Conservation (phyloP, 371 early-diverging fungal genomes). For the Mortierella sp. region DNA sequence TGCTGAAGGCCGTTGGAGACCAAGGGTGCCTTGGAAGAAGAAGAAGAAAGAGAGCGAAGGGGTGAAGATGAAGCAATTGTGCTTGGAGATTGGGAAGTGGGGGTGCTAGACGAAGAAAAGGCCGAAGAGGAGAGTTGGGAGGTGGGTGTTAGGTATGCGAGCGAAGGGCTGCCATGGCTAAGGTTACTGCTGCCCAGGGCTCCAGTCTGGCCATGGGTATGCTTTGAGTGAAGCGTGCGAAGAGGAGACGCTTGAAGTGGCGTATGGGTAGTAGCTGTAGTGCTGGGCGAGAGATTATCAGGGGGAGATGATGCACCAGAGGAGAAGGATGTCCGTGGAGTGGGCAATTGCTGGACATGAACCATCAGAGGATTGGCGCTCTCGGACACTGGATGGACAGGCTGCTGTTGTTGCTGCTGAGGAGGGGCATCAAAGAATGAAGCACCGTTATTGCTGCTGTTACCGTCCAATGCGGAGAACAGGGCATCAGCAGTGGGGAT, state of each 20-base stretch:
- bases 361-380: slow-evolving; percentile 36
- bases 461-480: slow-evolving; percentile 21
- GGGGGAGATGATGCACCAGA: slow-evolving; percentile 48
- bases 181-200: too few species aligned
- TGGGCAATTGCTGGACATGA: slow-evolving; percentile 48
- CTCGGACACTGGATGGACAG: background rate
- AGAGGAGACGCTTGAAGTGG: too few species aligned
- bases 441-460: background rate
- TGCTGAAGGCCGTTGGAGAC: background rate
- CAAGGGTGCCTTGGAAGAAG: background rate
- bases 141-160: slow-evolving; percentile 21
- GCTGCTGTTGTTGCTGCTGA: slow-evolving; percentile 11
- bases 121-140: slow-evolving; percentile 16
- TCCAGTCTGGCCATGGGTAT: too few species aligned
- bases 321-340: slow-evolving; percentile 51
- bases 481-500: slow-evolving; percentile 43
- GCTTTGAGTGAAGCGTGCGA: too few species aligned
- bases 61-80: slow-evolving; percentile 33
- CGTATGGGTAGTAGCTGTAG: too few species aligned
- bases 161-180: slow-evolving; percentile 5
- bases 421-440: background rate
- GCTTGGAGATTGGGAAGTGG: slow-evolving; percentile 34
- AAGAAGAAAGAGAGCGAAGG: background rate
- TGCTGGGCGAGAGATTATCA: slow-evolving; percentile 40
- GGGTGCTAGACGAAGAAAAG: slow-evolving; percentile 19